phyloP scores from a whole-genome alignment of 345 rosid genomes.

The Triadica sebifera region DNA sequence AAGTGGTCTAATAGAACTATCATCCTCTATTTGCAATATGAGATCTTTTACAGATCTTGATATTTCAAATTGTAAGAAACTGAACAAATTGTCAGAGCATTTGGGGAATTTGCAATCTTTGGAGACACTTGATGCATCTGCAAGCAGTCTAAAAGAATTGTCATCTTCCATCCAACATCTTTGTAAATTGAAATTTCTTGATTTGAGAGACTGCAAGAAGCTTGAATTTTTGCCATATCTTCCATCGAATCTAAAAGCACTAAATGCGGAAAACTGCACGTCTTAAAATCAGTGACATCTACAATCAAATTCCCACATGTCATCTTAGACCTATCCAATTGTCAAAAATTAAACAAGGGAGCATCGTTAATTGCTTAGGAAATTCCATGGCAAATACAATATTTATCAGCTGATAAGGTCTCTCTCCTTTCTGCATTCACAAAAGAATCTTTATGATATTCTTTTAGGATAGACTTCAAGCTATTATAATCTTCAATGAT shows the following conservation, averaged over 20 bases:
- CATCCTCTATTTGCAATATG: background rate
- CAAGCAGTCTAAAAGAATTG: background rate
- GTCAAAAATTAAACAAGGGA: background rate
- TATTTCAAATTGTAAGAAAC: background rate
- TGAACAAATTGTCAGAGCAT: background rate
- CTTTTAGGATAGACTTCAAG: too few relatives aligned
- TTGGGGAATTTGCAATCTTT: background rate
- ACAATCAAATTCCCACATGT: too few relatives aligned
- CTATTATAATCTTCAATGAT: too few relatives aligned
- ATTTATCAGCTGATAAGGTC: background rate
- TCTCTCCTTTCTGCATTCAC: background rate
- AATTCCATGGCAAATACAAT: background rate
- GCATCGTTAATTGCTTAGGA: background rate
- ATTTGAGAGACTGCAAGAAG: background rate
- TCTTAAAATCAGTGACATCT: background rate
- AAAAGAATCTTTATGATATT: background rate
- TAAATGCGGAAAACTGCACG: background rate
- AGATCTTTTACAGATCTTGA: background rate
- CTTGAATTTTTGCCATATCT: background rate
- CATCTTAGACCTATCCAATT: background rate
- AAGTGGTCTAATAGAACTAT: too few relatives aligned
- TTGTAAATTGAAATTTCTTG: background rate
- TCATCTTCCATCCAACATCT: too few relatives aligned
- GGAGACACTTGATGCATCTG: background rate
- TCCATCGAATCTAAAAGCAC: background rate